Evolutionary conservation across 352 stramenopile species (phyloP).

Genomic region (Globisporangium recalcitrans): DNA sequence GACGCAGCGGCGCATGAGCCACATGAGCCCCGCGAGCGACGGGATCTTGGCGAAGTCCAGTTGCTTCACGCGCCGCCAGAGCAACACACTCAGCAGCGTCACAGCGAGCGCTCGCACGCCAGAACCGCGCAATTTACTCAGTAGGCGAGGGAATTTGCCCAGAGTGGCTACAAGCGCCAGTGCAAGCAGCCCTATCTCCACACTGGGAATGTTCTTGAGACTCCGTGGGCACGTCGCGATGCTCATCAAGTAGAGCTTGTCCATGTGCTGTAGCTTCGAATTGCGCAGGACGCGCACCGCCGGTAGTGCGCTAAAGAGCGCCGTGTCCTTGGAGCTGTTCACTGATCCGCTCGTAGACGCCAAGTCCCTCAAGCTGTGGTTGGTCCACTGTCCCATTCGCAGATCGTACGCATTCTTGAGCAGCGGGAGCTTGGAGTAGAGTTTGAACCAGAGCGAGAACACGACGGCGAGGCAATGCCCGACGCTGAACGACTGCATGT

Average conservation of each 20-base stretch:
- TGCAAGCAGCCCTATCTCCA: constrained; percentile 20
- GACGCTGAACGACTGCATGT: constrained; percentile 27
- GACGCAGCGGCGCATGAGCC: constrained; percentile 50
- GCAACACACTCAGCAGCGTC: constrained; percentile 20
- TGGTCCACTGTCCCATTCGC: constrained; percentile 53
- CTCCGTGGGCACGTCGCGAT: constrained; percentile 61
- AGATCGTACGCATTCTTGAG: constrained; percentile 38
- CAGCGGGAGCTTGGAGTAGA: constrained; percentile 35
- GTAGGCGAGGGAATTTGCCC: constrained; percentile 20
- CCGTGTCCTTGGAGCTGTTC: constrained; percentile 3
- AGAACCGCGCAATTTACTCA: constrained; percentile 1
- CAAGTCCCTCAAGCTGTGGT: not conserved
- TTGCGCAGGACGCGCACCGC: constrained; percentile 37
- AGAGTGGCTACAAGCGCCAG: not conserved
- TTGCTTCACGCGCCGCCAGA: constrained; percentile 32
- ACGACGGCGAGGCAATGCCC: constrained; percentile 36
- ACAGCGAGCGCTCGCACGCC: constrained; percentile 13
- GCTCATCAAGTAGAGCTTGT: constrained; percentile 57
- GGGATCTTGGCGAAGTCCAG: constrained; percentile 66
- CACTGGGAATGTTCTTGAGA: constrained; percentile 29
- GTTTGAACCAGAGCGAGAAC: constrained; percentile 35
- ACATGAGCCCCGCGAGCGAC: constrained; percentile 51
- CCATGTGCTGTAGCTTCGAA: constrained; percentile 42
- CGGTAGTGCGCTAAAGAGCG: not conserved
- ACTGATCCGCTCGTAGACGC: not conserved